Percentiles rank a stretch among this genome's conserved stretches.
These are phyloP conservation scores for Macadamia tetraphylla DNA, from an alignment of 164 flowering plant species.

Conservation along the genomic window DNA sequence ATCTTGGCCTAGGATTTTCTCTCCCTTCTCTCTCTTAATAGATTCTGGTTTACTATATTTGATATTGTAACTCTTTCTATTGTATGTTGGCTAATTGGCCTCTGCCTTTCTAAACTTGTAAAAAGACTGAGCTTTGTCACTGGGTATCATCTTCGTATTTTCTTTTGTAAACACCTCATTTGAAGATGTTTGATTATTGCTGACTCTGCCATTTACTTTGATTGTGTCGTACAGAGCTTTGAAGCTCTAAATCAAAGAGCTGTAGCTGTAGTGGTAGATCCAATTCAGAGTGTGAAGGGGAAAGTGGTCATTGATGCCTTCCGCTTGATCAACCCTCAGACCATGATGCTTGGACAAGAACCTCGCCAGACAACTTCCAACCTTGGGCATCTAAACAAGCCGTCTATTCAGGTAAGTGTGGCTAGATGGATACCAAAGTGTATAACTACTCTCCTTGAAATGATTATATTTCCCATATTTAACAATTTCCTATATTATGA, in stretches of 20 bases:
- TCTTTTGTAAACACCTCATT: no score
- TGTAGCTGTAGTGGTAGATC: constrained; percentile 34
- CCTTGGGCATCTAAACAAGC: constrained; percentile 44
- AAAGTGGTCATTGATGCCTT: constrained; percentile 98
- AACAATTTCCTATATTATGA: background rate
- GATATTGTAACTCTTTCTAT: no score
- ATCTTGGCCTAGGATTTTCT: no score
- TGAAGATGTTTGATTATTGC: no score
- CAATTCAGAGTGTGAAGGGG: constrained; percentile 94
- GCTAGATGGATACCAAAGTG: no score
- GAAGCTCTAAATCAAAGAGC: constrained; percentile 43
- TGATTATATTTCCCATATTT: background rate
- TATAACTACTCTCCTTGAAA: background rate
- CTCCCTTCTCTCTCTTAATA: no score
- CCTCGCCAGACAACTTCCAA: constrained; percentile 97
- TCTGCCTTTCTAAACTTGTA: no score
- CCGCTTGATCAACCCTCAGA: constrained; percentile 91
- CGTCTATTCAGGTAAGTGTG: constrained; percentile 30
- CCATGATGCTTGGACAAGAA: constrained; percentile 93
- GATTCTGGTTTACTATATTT: no score
- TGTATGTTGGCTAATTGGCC: no score
- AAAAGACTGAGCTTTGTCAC: no score
- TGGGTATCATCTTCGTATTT: no score
- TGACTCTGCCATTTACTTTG: background rate
- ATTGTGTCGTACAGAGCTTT: constrained; percentile 61